A percentile compares a stretch with the other conserved stretches of the same genome.
Conservation (phyloP, 129 eudicot species). For the Centella asiatica region DNA sequence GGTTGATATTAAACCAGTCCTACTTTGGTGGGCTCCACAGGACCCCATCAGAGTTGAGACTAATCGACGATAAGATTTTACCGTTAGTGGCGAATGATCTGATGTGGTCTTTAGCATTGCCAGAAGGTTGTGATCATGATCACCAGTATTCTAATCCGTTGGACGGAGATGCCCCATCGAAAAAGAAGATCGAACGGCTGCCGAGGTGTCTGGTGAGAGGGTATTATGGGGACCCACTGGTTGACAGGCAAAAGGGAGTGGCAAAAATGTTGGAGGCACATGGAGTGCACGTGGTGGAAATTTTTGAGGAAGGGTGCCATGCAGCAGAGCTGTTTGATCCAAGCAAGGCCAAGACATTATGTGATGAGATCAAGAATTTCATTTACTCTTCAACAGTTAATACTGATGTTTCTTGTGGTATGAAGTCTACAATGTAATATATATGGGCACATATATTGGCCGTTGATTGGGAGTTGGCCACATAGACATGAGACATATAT, state of each 20-base stretch:
- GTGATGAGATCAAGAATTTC: conserved; percentile 33
- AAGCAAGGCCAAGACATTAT: conserved; percentile 28
- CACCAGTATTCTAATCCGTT: conserved; percentile 51
- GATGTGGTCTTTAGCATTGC: conserved; percentile 62
- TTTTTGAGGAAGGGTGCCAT: conserved; percentile 52
- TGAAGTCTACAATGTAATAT: conserved; percentile 20
- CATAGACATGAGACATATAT: no score
- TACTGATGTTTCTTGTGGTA: not conserved
- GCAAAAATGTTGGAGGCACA: conserved; percentile 47
- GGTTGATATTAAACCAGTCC: conserved; percentile 34
- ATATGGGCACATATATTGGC: not conserved
- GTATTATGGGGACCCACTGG: conserved; percentile 48
- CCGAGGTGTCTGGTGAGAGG: conserved; percentile 57
- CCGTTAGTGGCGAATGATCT: conserved; percentile 41
- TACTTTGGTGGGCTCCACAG: conserved; percentile 34
- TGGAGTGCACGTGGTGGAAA: conserved; percentile 44
- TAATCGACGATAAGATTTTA: conserved; percentile 14
- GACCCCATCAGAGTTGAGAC: conserved; percentile 13
- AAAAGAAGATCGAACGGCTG: conserved; percentile 38
- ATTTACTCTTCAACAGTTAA: conserved; percentile 15
- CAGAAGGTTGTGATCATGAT: conserved; percentile 38
- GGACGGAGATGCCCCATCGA: not conserved
- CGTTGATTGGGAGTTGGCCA: no score
- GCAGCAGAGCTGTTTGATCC: conserved; percentile 51
- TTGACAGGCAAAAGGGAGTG: conserved; percentile 51